A percentile compares a stretch with the other conserved stretches of the same genome.
phyloP scores from a whole-genome alignment of 306 rosid species.

The Cicer judaicum region DNA sequence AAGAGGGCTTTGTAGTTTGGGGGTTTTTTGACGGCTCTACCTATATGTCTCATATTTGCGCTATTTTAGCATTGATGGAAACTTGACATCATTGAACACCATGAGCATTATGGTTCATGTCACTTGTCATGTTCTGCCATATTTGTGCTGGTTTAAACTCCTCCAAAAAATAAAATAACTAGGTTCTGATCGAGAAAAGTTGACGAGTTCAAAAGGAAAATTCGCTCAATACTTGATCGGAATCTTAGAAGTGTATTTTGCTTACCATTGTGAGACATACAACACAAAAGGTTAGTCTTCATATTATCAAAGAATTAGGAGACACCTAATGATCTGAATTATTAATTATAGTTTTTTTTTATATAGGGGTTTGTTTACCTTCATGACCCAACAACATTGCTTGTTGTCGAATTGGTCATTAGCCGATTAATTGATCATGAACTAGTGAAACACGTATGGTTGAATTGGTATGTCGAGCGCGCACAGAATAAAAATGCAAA shows the following conservation, averaged over 20 bases:
- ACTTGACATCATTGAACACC: constrained; percentile 17
- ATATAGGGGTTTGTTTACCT: constrained; percentile 88
- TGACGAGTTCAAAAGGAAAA: constrained; percentile 77
- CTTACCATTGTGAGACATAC: constrained; percentile 79
- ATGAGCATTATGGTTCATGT: constrained; percentile 11
- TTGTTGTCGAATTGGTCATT: too few species aligned
- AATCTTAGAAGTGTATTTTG: constrained; percentile 75
- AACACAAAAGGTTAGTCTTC: constrained; percentile 59
- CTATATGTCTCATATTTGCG: too few species aligned
- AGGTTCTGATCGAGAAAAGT: constrained; percentile 73
- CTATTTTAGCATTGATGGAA: constrained; percentile 23
- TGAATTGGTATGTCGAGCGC: too few species aligned
- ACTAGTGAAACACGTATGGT: too few species aligned
- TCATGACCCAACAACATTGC: constrained; percentile 83
- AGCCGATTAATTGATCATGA: too few species aligned
- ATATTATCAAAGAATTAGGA: constrained; percentile 16
- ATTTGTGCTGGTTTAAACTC: constrained; percentile 13
- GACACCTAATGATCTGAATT: constrained; percentile 25
- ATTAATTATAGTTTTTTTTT: constrained; percentile 38
- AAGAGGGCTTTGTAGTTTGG: too few species aligned
- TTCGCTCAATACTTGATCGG: constrained; percentile 77
- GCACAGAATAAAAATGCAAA: too few species aligned
- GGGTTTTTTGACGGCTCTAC: too few species aligned
- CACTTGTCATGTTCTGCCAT: constrained; percentile 33
- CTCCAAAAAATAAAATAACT: constrained; percentile 37